A percentile compares a stretch with the other conserved stretches of the same genome.
These are phyloP conservation scores for Lolium rigidum DNA, from an alignment of 176 grass and related monocot species.

Conservation along the genomic window DNA sequence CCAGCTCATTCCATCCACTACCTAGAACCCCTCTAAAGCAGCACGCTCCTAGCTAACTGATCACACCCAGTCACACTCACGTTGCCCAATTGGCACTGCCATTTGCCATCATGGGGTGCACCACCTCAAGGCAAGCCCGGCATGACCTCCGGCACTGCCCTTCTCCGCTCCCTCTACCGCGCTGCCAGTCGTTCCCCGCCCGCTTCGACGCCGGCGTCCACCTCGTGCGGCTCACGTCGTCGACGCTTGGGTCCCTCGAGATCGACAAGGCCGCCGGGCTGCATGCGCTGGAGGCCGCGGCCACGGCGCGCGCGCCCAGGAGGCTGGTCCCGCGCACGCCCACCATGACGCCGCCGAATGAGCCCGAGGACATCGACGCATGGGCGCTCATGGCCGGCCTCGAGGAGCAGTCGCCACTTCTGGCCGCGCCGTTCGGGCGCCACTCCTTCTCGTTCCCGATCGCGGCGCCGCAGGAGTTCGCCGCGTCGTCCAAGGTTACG, in stretches of 20 bases:
- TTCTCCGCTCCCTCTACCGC: conserved; percentile 58
- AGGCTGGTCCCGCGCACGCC: conserved; percentile 64
- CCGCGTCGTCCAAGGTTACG: conserved; percentile 49
- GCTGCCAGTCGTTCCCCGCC: conserved; percentile 56
- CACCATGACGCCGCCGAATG: conserved; percentile 92
- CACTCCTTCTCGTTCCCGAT: conserved; percentile 92
- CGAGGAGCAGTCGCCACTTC: conserved; percentile 61
- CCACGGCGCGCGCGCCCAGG: background rate
- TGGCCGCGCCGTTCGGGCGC: conserved; percentile 55
- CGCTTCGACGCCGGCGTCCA: conserved; percentile 45
- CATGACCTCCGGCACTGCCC: conserved; percentile 64
- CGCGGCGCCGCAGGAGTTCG: conserved; percentile 26
- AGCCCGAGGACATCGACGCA: conserved; percentile 84
- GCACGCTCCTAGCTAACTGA: conserved; percentile 30
- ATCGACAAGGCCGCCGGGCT: conserved; percentile 39
- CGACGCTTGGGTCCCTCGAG: conserved; percentile 71
- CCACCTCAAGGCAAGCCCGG: conserved; percentile 79
- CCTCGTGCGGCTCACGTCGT: conserved; percentile 71
- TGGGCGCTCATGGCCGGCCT: conserved; percentile 84
- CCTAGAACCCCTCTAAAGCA: conserved; percentile 43
- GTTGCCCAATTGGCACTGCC: background rate
- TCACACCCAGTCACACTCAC: conserved; percentile 8
- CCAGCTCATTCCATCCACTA: conserved; percentile 51
- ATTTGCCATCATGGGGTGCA: conserved; percentile 75
- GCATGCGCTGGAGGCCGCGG: conserved; percentile 23